These are phyloP conservation scores for Cucumis melo DNA, from an alignment of 306 rosid species.

Conservation along the genomic window DNA sequence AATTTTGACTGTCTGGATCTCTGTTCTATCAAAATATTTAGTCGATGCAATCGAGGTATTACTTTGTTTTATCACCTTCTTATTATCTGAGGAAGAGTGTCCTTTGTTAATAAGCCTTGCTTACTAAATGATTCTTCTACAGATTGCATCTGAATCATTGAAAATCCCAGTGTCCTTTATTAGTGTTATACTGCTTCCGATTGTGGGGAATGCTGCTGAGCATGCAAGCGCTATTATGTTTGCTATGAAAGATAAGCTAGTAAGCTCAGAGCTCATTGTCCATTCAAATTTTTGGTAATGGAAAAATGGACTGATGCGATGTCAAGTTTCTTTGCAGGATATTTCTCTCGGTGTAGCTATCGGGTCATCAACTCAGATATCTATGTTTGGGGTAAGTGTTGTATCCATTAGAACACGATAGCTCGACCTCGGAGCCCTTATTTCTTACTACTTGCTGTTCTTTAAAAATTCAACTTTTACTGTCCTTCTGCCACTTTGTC, in stretches of 20 bases:
- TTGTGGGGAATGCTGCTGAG: conserved; percentile 85
- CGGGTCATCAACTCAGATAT: conserved; percentile 72
- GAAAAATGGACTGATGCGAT: conserved; percentile 1
- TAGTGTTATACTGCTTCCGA: conserved; percentile 72
- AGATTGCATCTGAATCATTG: conserved; percentile 61
- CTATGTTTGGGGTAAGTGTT: conserved; percentile 61
- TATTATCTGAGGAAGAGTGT: background rate
- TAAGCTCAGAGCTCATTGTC: conserved; percentile 16
- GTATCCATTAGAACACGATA: background rate
- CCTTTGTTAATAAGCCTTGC: background rate
- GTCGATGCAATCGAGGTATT: conserved; percentile 66
- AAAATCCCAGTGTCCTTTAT: conserved; percentile 56
- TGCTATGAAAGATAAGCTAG: conserved; percentile 89
- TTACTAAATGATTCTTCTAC: conserved; percentile 8
- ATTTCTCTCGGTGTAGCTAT: conserved; percentile 75
- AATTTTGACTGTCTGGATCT: conserved; percentile 59
- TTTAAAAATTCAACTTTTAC: background rate
- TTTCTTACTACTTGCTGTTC: background rate
- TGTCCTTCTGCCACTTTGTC: background rate
- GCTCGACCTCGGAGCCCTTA: background rate
- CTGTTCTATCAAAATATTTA: conserved; percentile 58
- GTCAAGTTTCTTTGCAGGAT: conserved; percentile 35
- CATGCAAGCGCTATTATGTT: conserved; percentile 83
- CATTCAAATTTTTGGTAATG: background rate
- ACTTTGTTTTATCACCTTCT: background rate